phyloP scores from a whole-genome alignment of 2,329 filamentous ascomycete species.

The Alternaria ethzedia region DNA sequence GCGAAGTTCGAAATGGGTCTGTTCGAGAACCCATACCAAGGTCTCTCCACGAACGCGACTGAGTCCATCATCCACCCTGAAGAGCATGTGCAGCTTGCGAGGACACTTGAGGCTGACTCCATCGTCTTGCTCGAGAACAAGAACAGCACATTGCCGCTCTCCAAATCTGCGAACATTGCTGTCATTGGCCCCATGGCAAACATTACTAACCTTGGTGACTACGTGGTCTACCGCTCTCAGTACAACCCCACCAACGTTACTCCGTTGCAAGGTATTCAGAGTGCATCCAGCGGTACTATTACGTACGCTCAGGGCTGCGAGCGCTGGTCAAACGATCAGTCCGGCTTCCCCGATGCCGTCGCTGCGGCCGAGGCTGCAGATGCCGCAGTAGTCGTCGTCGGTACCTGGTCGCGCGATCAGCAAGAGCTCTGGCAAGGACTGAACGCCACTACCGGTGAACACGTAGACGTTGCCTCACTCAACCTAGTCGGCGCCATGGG shows the following conservation, averaged over 20 bases:
- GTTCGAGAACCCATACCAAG: slow-evolving; percentile 73
- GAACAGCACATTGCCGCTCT: slow-evolving; percentile 66
- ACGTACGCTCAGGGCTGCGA: slow-evolving; percentile 75
- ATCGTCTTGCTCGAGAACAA: slow-evolving; percentile 79
- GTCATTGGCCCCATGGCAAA: slow-evolving; percentile 77
- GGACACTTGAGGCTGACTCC: slow-evolving; percentile 70
- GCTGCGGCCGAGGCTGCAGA: slow-evolving; percentile 69
- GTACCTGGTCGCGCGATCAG: slow-evolving; percentile 78
- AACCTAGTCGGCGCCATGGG: slow-evolving; percentile 74
- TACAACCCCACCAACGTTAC: slow-evolving; percentile 66
- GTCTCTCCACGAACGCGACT: slow-evolving; percentile 62
- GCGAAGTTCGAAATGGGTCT: slow-evolving; percentile 74
- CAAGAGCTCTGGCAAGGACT: slow-evolving; percentile 71
- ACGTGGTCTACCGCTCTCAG: slow-evolving; percentile 70
- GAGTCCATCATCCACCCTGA: slow-evolving; percentile 67
- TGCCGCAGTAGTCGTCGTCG: slow-evolving; percentile 74
- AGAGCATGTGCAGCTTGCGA: slow-evolving; percentile 65
- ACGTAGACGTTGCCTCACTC: slow-evolving; percentile 70
- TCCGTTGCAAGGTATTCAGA: slow-evolving; percentile 71
- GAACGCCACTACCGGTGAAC: slow-evolving; percentile 78
- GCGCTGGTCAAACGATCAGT: slow-evolving; percentile 73
- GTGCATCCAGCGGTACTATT: slow-evolving; percentile 63
- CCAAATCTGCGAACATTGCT: slow-evolving; percentile 71
- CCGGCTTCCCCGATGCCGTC: slow-evolving; percentile 71
- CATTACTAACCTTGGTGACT: slow-evolving; percentile 69